Evolutionary conservation across 1,284 basidiomycete genomes (phyloP), one percentile per base, ranked within the genome.

Genomic region (Austroboletus novae-zelandiae): DNA sequence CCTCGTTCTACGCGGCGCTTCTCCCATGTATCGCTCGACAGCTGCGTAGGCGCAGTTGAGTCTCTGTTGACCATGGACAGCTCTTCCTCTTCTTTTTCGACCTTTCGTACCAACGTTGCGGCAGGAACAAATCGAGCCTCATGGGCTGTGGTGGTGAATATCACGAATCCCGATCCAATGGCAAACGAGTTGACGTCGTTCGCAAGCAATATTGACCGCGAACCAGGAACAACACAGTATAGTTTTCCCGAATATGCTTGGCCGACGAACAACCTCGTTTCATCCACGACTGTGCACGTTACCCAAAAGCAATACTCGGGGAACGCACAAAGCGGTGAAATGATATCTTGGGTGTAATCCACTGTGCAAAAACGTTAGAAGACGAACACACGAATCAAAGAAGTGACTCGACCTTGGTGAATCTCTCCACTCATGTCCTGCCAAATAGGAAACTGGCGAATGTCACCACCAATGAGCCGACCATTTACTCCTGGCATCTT

Each of bases 61-160:
- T 64, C 62, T 27, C 62, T 62, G 5, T 61, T 58, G 8, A 53
- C 54, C 3, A 55, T 52, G 14, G 77, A 56, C 0, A 71, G 52
- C 0, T 53, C 54, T 1, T 49, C 54, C 39, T 9, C 18, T 39
- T 9, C 27, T 27, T 20, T 36, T 46, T 29, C 9, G 20, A 20
- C 37, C 18, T 31, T 40, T 8, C 56, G 48, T 34, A 48, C 27
- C 11, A 87, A 52, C 0, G 62, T 57, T 13, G 58, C 48, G 27
- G 58, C 29, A 2, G 91, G 85, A 0, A 83, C 79, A 62, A 95
- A 98, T 35, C 83, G 79, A 1, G 83, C 86, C 43, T 91, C 84
- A 62, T 99, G 96, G 0, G 91, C 72, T 5, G 83, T 84, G 0
- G 91, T 94, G 1, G 92, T 94, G 72, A 85, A 97, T 41, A 97